A percentile compares a stretch with the other conserved stretches of the same genome.
These are phyloP conservation scores for Alternaria incomplexa DNA, from an alignment of 2,329 filamentous ascomycete genomes.

Conservation along the genomic window DNA sequence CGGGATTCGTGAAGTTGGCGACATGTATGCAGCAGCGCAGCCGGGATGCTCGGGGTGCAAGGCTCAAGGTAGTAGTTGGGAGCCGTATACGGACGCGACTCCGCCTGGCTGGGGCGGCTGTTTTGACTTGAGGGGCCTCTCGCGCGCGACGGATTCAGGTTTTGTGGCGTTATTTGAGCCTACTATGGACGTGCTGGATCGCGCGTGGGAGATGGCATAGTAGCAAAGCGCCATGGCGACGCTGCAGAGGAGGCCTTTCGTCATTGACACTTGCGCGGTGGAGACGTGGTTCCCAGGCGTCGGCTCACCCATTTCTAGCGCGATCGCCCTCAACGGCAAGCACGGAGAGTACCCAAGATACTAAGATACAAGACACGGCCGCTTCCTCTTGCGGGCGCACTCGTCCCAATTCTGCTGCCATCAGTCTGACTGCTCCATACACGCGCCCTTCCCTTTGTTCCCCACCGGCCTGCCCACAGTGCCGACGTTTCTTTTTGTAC, in stretches of 20 bases:
- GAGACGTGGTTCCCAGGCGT: slow-evolving; percentile 21
- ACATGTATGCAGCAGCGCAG: slow-evolving; percentile 10
- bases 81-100: slow-evolving; percentile 20
- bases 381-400: slow-evolving; percentile 3
- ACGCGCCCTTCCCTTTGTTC: background rate
- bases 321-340: slow-evolving; percentile 26
- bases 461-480: background rate
- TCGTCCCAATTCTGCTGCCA: background rate
- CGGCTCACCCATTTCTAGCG: slow-evolving; percentile 30
- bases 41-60: slow-evolving; percentile 14
- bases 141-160: slow-evolving; percentile 19
- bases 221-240: background rate
- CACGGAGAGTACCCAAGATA: slow-evolving; percentile 16
- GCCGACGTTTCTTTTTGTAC: background rate
- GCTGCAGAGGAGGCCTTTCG: slow-evolving; percentile 20
- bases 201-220: background rate
- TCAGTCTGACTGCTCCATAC: background rate
- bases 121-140: slow-evolving; percentile 16
- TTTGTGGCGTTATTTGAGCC: slow-evolving; percentile 25
- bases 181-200: slow-evolving; percentile 22
- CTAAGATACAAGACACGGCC: slow-evolving; percentile 15
- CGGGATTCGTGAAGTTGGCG: slow-evolving; percentile 19
- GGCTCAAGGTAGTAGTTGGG: slow-evolving; percentile 7
- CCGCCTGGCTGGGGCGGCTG: slow-evolving; percentile 19
- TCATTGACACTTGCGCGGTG: slow-evolving; percentile 27